phyloP scores from a whole-genome alignment of 345 rosid species.

The Geranium brycei region DNA sequence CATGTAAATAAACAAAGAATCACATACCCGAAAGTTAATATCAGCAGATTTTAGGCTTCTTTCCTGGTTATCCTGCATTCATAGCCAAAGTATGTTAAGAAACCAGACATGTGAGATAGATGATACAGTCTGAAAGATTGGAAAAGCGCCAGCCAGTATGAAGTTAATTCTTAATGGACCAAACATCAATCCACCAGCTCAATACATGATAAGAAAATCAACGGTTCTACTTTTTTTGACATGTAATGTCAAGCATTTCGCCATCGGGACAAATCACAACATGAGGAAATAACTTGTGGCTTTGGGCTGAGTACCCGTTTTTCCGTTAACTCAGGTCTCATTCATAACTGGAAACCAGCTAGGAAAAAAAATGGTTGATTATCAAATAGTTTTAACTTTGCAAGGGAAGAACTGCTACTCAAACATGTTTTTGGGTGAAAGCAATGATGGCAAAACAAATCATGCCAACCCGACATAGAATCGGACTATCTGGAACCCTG shows the following conservation, averaged over 20 bases:
- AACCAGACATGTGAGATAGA: not conserved
- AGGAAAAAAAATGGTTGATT: not conserved
- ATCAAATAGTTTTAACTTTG: not conserved
- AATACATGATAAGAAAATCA: too few relatives aligned
- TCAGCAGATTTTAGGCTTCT: slow-evolving; percentile 48
- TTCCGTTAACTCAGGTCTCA: not conserved
- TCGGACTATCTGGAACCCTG: not conserved
- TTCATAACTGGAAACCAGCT: not conserved
- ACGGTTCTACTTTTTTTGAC: not conserved
- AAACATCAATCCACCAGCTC: too few relatives aligned
- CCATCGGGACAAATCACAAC: not conserved
- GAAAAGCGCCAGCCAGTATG: not conserved
- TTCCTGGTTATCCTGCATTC: slow-evolving; percentile 77
- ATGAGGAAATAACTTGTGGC: not conserved
- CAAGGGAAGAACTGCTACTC: too few relatives aligned
- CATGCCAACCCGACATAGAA: not conserved
- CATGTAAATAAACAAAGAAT: not conserved
- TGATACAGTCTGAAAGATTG: not conserved
- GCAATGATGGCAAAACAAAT: too few relatives aligned
- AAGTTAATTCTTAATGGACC: not conserved
- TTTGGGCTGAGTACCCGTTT: not conserved
- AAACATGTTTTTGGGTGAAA: too few relatives aligned
- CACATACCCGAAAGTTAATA: slow-evolving; percentile 7
- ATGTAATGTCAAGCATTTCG: not conserved
- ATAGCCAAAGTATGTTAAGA: not conserved